A percentile compares a stretch with the other conserved stretches of the same genome.
Evolutionary conservation across 1,139 yeast genomes (phyloP).

Genomic region (Zhuliangozyma blackwelliae): DNA sequence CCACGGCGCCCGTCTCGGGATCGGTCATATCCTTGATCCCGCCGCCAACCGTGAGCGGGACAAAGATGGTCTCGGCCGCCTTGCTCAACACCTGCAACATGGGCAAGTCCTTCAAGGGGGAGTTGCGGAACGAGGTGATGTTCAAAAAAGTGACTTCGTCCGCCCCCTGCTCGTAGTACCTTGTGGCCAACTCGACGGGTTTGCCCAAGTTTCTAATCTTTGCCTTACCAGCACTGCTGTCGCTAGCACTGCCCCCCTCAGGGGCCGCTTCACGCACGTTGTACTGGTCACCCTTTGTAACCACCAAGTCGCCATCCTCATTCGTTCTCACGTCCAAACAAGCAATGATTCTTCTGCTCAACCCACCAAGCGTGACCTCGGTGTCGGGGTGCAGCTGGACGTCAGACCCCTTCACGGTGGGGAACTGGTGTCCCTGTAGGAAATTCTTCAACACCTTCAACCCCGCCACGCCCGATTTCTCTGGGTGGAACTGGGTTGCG

Average conservation of each 20-base stretch:
- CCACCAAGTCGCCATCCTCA: slow-evolving; percentile 91
- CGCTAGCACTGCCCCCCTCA: slow-evolving; percentile 14
- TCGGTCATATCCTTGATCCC: slow-evolving; percentile 90
- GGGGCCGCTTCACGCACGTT: slow-evolving; percentile 76
- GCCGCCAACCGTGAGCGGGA: slow-evolving; percentile 96
- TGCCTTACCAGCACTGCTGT: slow-evolving; percentile 22
- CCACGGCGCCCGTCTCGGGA: slow-evolving; percentile 63
- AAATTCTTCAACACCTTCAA: slow-evolving; percentile 69
- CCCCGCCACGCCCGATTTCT: slow-evolving; percentile 91
- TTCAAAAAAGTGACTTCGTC: slow-evolving; percentile 93
- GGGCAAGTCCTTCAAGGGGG: slow-evolving; percentile 88
- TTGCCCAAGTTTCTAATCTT: slow-evolving; percentile 89
- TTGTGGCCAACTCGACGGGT: slow-evolving; percentile 90
- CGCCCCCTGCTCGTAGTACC: slow-evolving; percentile 89
- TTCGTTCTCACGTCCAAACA: slow-evolving; percentile 95
- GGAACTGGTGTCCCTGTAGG: slow-evolving; percentile 45
- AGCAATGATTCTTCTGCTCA: slow-evolving; percentile 88
- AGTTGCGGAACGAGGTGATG: slow-evolving; percentile 90
- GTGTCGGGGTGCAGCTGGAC: slow-evolving; percentile 18
- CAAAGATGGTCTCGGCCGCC: slow-evolving; percentile 89
- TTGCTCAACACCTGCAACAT: slow-evolving; percentile 83
- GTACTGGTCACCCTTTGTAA: slow-evolving; percentile 96
- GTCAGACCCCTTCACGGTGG: slow-evolving; percentile 16
- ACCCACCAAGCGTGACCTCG: slow-evolving; percentile 59
- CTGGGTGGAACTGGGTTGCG: slow-evolving; percentile 98